Base-by-base conservation (phyloP, 805 yeast genomes). In the Clavispora vitiphila region DNA sequence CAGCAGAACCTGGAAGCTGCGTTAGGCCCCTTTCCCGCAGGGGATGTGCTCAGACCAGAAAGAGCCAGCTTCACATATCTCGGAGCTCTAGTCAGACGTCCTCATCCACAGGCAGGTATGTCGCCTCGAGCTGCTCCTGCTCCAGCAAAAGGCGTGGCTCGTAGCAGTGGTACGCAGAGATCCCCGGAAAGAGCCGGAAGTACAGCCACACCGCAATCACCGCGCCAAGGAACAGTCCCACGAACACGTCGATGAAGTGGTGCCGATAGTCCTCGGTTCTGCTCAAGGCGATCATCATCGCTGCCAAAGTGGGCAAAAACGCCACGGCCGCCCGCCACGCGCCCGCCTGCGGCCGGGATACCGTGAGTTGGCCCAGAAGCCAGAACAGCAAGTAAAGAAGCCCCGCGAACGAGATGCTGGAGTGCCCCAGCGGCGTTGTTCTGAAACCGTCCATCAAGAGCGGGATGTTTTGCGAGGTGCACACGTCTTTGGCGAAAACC, bases 191-290 rank as follows among this genome's bases (percentile, higher is more conserved):
- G 34, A 72, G 61, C 26, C 83, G 63, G 50, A 72, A 60, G 50
- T 81, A 82, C 20, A 77, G 65, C 72, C 77, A 72, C 61, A 64
- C 66, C 0, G 90, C 91, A 25, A 83, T 62, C 2, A 67, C 44
- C 4, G 65, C 48, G 1, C 99, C 99, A 3, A 91, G 56, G 1
- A 69, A 14, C 22, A 84, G 69, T 3, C 99, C 99, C 12, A 83
- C 55, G 1, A 84, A 52, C 1, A 93, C 83, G 61, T 91, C 99
- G 14, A 86, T 69, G 57, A 86, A 88, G 63, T 91, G 98, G 57
- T 91, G 99, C 59, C 97, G 75, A 64, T 90, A 90, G 63, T 91
- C 99, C 54, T 85, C 83, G 1, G 96, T 86, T 54, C 99, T 76
- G 30, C 93, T 80, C 35, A 86, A 62, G 0, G 97, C 98, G 51